Evolutionary conservation across 1,139 yeast genomes (phyloP), one percentile per base, ranked within the genome.

Genomic region (Saccharomyces hybrid): DNA sequence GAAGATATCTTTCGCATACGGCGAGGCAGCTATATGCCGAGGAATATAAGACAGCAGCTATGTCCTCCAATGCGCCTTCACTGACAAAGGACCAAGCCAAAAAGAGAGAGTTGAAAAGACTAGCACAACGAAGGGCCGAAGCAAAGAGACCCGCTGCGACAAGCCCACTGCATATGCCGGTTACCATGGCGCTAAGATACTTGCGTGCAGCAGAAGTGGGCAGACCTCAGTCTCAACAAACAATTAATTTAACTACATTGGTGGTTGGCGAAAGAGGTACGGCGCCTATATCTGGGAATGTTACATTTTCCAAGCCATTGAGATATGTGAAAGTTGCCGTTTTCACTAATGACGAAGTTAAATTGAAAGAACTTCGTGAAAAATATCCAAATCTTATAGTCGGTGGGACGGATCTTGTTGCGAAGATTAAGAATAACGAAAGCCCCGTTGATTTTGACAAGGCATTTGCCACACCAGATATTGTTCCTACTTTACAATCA

Each of bases 131-230:
- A 41, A 67, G 60, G 54, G 62, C 59, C 5, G 60, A 60, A 31
- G 71, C 71, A 16, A 64, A 62, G 49, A 58, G 56, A 44, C 77
- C 81, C 2, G 81, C 87, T 1, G 69, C 70, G 49, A 63, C 68
- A 19, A 80, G 78, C 56, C 88, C 90, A 1, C 74, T 86, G 52
- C 85, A 83, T 67, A 83, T 88, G 86, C 84, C 82, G 49, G 77
- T 88, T 11, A 80, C 88, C 9, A 71, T 75, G 23, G 98, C 97
- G 1, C 71, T 90, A 69, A 79, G 86, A 65, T 90, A 84, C 66
- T 69, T 93, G 55, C 78, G 97, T 60, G 96, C 98, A 0, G 82
- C 91, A 3, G 97, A 90, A 70, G 95, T 89, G 4, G 98, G 98
- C 3, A 82, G 87, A 64, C 82, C 93, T 1, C 74, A 79, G 3